Evolutionary conservation across 139 green algal species (phyloP).

Genomic region (Spirogloea muscicola): DNA sequence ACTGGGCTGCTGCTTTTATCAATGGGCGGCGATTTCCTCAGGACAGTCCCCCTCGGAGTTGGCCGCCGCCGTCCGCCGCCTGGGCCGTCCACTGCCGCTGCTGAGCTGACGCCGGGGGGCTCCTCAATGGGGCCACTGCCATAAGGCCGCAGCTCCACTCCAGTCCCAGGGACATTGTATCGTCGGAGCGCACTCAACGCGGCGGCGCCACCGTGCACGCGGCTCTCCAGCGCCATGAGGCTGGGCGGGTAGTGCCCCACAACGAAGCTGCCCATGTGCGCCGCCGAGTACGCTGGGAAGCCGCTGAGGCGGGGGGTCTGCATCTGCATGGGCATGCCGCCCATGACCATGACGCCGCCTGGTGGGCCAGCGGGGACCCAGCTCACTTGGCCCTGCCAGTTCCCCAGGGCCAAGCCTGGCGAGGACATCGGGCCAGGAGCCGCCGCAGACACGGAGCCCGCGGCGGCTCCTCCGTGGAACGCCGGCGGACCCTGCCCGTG

Average conservation of each 20-base stretch:
- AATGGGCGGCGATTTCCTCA: not conserved
- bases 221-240: not conserved
- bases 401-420: not conserved
- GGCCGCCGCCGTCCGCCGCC: not conserved
- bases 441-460: not conserved
- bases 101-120: not conserved
- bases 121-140: not conserved
- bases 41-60: not conserved
- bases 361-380: not conserved
- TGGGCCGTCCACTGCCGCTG: not conserved
- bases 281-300: not conserved
- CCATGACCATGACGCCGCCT: not conserved
- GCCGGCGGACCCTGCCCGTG: not conserved
- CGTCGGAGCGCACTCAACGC: not conserved
- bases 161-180: not conserved
- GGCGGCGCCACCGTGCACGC: not conserved
- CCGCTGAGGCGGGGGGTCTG: not conserved
- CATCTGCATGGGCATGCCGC: no score
- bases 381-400: not conserved
- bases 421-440: not conserved
- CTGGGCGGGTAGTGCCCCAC: not conserved
- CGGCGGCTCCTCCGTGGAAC: not conserved
- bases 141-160: not conserved
- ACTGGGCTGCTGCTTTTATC: not conserved
- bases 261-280: not conserved